Percentiles rank a stretch among this genome's conserved stretches.
phyloP scores from a whole-genome alignment of 1,139 yeast genomes.

The Hemisphaericaspora lyxosophila region DNA sequence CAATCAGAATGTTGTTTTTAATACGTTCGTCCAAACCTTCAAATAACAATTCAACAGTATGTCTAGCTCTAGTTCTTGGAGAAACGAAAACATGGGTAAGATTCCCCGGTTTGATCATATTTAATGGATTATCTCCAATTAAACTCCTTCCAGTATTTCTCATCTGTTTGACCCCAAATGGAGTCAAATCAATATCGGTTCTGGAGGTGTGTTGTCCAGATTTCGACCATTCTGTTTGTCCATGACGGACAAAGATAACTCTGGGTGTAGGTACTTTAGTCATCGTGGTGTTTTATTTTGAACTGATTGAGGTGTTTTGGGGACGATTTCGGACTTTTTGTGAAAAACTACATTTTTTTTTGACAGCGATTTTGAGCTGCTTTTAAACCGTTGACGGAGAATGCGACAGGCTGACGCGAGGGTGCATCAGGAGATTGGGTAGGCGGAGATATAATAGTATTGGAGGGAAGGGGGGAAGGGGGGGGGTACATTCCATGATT shows the following conservation, averaged over 20 bases:
- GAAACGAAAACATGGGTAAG: slow-evolving; percentile 70
- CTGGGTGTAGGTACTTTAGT: slow-evolving; percentile 57
- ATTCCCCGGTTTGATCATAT: slow-evolving; percentile 61
- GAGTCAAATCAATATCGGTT: slow-evolving; percentile 79
- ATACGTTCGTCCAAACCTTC: slow-evolving; percentile 49
- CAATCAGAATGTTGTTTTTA: slow-evolving; percentile 41
- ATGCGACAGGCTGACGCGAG: no score
- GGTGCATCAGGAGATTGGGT: no score
- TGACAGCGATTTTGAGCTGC: no score
- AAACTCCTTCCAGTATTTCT: slow-evolving; percentile 67
- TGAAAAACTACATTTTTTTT: no score
- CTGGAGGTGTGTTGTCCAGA: slow-evolving; percentile 87
- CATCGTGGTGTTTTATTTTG: no score
- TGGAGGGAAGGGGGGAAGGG: no score
- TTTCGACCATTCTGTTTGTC: slow-evolving; percentile 95
- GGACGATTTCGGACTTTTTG: no score
- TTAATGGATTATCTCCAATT: slow-evolving; percentile 53
- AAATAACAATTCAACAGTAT: slow-evolving; percentile 63
- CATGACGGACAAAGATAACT: slow-evolving; percentile 78
- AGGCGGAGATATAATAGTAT: no score
- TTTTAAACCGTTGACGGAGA: no score
- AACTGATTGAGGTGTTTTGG: no score
- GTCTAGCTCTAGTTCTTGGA: slow-evolving; percentile 77
- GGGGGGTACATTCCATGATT: no score
- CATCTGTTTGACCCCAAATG: slow-evolving; percentile 76